Base-by-base conservation (phyloP, 148 eudicot genomes). In the Amaranthus hypochondriacus region DNA sequence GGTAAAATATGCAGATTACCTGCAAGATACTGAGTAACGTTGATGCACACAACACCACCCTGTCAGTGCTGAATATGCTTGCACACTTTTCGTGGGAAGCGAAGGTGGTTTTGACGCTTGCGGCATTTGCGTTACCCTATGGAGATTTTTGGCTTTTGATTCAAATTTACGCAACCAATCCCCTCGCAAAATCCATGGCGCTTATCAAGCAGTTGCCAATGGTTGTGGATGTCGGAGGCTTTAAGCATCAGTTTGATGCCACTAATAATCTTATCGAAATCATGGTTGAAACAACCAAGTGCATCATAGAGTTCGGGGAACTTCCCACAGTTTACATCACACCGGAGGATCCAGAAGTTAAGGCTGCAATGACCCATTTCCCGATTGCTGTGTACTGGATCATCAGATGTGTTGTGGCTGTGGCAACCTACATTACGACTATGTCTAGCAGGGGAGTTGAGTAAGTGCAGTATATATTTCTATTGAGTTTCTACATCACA, bases 131-230 rank as follows among this genome's bases (percentile, higher is more conserved):
- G 5, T 56, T 84, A 50, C 82, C 73, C 15, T 86, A 77, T 48
- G 87, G 89, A 28, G 89, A 86, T 60, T 86, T 84, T 58, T 84
- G 83, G 87, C 89, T 86, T 12, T 84, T 86, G 15, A 68, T 78
- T 49, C 87, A 84, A 63, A 77, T 81, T 52, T 84, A 77, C 75
- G 15, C 81, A 10, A 77, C 82, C 4, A 84, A 82, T 51, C 69
- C 77, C 28, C 73, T 86, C 1, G 89, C 87, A 5, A 82, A 80
- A 63, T 82, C 87, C 18, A 86, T 86, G 89, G 87, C 87, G 0
- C 66, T 78, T 18, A 84, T 84, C 7, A 84, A 76, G 84, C 79
- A 80, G 48, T 68, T 84, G 4, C 85, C 82, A 6, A 46, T 62
- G 60, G 69, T 73, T 28, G 52, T 74, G 69, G 85, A 86, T 72